These are phyloP conservation scores for Backusella tuberculispora DNA, from an alignment of 192 early-diverging fungal species.

Conservation along the genomic window DNA sequence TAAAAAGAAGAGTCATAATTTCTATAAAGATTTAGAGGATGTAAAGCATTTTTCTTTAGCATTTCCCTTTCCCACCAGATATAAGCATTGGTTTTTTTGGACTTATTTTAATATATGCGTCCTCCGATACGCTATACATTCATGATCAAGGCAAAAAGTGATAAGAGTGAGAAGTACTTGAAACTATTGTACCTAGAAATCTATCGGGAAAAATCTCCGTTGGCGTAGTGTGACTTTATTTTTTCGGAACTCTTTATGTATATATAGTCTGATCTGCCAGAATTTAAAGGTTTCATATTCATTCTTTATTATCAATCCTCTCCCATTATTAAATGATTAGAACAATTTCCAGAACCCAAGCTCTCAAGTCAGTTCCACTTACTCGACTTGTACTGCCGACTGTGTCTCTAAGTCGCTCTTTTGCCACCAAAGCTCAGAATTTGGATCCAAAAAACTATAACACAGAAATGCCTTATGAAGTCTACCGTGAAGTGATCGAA, in stretches of 20 bases:
- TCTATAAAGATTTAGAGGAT: not conserved
- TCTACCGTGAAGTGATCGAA: constrained; percentile 33
- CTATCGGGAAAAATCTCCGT: constrained; percentile 9
- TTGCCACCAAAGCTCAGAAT: not conserved
- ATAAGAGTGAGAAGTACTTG: not conserved
- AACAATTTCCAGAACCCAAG: not conserved
- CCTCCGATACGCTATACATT: not conserved
- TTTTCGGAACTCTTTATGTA: not conserved
- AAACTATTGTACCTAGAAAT: not conserved
- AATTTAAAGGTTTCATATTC: not conserved
- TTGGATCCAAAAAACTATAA: not conserved
- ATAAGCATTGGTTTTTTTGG: not conserved
- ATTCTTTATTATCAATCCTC: not conserved
- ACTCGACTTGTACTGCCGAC: not conserved
- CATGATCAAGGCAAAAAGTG: not conserved
- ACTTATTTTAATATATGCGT: not conserved
- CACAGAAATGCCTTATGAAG: constrained; percentile 31
- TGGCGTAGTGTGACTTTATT: not conserved
- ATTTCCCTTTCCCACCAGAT: not conserved
- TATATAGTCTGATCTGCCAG: not conserved
- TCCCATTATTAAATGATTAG: constrained; percentile 7
- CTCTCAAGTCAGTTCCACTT: not conserved
- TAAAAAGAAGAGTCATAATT: constrained; percentile 11
- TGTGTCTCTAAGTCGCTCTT: not conserved
- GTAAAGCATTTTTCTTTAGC: not conserved